phyloP scores from a whole-genome alignment of 805 yeast species.

The Lipomyces sp. region DNA sequence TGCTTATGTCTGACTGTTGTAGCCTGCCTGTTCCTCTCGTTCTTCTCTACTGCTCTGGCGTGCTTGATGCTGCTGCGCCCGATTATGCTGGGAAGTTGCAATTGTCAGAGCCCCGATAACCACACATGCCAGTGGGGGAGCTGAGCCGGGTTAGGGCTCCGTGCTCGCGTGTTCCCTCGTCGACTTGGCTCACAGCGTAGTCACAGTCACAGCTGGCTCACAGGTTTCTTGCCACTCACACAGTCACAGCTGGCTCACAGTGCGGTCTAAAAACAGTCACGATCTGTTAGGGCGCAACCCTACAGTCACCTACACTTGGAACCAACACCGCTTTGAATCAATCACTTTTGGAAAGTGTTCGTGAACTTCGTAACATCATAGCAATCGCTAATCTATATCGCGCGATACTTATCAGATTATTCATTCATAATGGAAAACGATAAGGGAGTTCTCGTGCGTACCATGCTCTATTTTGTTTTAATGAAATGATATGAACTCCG shows the following conservation, averaged over 20 bases:
- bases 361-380: background rate
- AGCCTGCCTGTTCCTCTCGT: background rate
- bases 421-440: conserved; percentile 96
- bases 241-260: background rate
- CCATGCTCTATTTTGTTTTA: background rate
- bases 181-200: conserved; percentile 2
- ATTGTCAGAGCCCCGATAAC: background rate
- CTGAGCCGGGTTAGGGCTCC: background rate
- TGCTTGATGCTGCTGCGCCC: background rate
- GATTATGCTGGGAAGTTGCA: background rate
- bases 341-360: too few species aligned
- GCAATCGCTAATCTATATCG: background rate
- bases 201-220: conserved; percentile 18
- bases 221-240: conserved; percentile 11
- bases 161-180: background rate
- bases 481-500: background rate
- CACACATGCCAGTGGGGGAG: background rate
- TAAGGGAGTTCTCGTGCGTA: conserved; percentile 98
- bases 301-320: background rate
- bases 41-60: background rate
- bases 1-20: background rate
- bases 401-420: background rate
- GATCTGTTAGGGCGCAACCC: conserved; percentile 17
- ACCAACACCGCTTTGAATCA: background rate
- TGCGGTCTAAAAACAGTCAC: conserved; percentile 17